phyloP scores from a whole-genome alignment of 2,329 filamentous ascomycete genomes.

The Botryotinia calthae region DNA sequence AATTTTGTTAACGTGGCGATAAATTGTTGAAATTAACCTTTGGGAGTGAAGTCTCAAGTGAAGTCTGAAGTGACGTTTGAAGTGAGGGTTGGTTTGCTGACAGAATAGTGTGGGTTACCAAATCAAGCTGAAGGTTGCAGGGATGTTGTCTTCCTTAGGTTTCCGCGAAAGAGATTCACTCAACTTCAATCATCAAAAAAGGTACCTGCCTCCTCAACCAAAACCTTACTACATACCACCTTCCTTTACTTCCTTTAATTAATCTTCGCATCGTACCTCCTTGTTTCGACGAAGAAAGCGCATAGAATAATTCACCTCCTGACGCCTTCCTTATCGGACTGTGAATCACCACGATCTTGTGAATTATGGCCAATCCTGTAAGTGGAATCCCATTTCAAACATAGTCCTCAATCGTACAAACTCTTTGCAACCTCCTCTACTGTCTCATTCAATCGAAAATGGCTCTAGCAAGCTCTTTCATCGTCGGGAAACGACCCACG shows the following conservation, averaged over 20 bases:
- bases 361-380: conserved; percentile 22
- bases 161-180: conserved; percentile 8
- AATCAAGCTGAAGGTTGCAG: conserved; percentile 9
- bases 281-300: neutral
- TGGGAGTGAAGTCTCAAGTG: neutral
- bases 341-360: conserved; percentile 6
- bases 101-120: neutral
- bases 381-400: conserved; percentile 7
- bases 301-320: conserved; percentile 16
- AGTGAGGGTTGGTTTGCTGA: neutral
- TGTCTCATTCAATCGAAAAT: neutral
- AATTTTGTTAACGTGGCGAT: neutral
- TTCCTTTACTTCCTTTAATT: conserved; percentile 10
- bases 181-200: conserved; percentile 11
- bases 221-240: neutral
- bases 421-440: neutral
- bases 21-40: neutral
- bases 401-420: neutral
- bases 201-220: neutral
- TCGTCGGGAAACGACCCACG: neutral
- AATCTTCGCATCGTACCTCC: neutral
- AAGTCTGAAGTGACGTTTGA: neutral
- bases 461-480: neutral
- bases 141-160: conserved; percentile 16
- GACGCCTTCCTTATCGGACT: conserved; percentile 16